Evolutionary conservation across 208 protist genomes (phyloP).

Genomic region (Strigomonas culicis): DNA sequence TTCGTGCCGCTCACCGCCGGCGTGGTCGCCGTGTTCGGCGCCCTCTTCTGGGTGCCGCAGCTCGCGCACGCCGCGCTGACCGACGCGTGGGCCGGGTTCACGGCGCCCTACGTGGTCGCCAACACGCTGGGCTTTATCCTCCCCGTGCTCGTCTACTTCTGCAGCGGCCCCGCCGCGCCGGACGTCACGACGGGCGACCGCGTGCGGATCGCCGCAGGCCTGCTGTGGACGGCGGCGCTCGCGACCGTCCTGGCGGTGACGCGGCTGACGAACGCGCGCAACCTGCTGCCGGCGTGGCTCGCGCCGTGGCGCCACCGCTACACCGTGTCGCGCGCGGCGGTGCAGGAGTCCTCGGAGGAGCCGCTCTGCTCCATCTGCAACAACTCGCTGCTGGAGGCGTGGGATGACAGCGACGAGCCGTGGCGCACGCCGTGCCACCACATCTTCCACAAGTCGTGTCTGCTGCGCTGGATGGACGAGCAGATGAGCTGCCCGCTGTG

Average conservation of each 20-base stretch:
- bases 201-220: not conserved
- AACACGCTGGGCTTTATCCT: not conserved
- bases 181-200: not conserved
- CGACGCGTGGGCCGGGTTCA: constrained; percentile 17
- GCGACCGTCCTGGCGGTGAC: constrained; percentile 6
- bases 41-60: constrained; percentile 23
- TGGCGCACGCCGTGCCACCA: constrained; percentile 32
- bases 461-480: constrained; percentile 26
- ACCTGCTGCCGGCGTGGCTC: constrained; percentile 19
- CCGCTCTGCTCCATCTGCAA: constrained; percentile 24
- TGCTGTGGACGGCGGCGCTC: not conserved
- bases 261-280: not conserved
- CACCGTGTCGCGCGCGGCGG: constrained; percentile 11
- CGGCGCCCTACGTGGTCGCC: constrained; percentile 12
- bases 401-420: constrained; percentile 18
- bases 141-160: constrained; percentile 3
- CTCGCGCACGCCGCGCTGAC: constrained; percentile 1
- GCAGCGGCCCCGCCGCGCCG: not conserved
- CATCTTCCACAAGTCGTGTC: constrained; percentile 28
- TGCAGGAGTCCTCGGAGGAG: constrained; percentile 8
- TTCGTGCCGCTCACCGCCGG: not conserved
- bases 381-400: constrained; percentile 10
- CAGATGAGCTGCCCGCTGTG: constrained; percentile 27
- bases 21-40: not conserved
- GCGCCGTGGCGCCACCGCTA: constrained; percentile 25